A percentile compares a stretch with the other conserved stretches of the same genome.
phyloP scores from a whole-genome alignment of 192 early-diverging fungal genomes.

The Entomortierella beljakovae region DNA sequence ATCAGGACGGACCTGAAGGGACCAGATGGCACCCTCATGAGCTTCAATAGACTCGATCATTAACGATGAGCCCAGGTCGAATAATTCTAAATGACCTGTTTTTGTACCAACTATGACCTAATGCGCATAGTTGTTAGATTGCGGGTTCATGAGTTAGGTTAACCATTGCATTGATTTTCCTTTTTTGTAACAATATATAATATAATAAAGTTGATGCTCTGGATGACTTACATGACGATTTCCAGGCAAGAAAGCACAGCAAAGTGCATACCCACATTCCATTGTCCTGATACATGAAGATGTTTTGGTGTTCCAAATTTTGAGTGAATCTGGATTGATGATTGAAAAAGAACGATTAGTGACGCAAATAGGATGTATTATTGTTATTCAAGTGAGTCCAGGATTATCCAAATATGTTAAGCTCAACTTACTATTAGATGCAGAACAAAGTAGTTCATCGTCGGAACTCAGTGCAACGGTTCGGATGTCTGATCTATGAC shows the following conservation, averaged over 20 bases:
- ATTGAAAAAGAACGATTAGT: too few relatives aligned
- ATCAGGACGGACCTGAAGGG: conserved; percentile 88
- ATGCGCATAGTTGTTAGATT: too few relatives aligned
- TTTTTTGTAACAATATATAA: too few relatives aligned
- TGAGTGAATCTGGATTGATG: conserved; percentile 81
- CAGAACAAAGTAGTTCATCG: conserved; percentile 88
- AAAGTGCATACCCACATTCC: conserved; percentile 92
- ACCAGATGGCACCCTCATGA: conserved; percentile 91
- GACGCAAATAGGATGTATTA: too few relatives aligned
- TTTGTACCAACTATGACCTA: conserved; percentile 94
- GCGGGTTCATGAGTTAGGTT: too few relatives aligned
- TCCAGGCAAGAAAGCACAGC: conserved; percentile 93
- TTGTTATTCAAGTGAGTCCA: too few relatives aligned
- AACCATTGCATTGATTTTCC: too few relatives aligned
- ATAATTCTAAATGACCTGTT: conserved; percentile 89
- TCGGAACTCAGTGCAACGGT: conserved; percentile 90
- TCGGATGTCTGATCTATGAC: conserved; percentile 93
- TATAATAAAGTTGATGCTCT: too few relatives aligned
- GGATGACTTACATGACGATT: conserved; percentile 80
- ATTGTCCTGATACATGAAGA: conserved; percentile 89
- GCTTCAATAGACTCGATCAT: conserved; percentile 91
- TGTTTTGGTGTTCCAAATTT: conserved; percentile 92
- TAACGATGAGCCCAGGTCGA: conserved; percentile 86
- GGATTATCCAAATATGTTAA: too few relatives aligned
- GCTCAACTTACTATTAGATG: conserved; percentile 79